phyloP scores from a whole-genome alignment of 192 early-diverging fungal species.

The Lobosporangium transversale region DNA sequence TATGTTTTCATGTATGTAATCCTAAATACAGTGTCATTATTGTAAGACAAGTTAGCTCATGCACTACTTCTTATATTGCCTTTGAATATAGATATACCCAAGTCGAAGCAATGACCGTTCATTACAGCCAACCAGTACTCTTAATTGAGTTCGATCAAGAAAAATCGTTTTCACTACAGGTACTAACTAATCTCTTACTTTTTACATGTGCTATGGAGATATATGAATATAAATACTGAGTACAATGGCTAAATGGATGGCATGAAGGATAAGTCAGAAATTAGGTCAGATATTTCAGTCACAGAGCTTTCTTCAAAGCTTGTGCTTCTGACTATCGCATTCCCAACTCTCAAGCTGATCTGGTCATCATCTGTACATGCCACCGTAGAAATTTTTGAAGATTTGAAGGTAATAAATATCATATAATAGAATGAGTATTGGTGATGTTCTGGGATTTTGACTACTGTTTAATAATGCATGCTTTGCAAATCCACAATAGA shows the following conservation, averaged over 20 bases:
- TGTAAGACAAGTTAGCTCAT: neutral
- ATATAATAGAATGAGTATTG: too few species aligned
- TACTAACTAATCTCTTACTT: conserved; percentile 52
- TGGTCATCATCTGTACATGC: conserved; percentile 90
- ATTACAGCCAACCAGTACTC: conserved; percentile 83
- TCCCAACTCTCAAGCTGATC: conserved; percentile 84
- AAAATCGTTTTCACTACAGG: conserved; percentile 82
- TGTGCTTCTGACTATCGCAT: conserved; percentile 78
- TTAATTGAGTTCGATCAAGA: conserved; percentile 93
- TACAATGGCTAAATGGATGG: too few species aligned
- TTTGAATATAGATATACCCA: conserved; percentile 72
- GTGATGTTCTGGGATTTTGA: too few species aligned
- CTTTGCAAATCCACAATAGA: too few species aligned
- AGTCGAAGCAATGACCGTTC: conserved; percentile 85
- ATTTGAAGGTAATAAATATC: conserved; percentile 75
- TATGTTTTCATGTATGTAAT: neutral
- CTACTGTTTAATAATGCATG: too few species aligned
- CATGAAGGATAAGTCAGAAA: conserved; percentile 54
- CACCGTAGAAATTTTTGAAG: conserved; percentile 89
- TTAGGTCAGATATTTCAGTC: conserved; percentile 65
- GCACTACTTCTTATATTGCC: neutral
- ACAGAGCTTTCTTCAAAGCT: conserved; percentile 79
- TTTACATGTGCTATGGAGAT: too few species aligned
- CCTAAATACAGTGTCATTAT: neutral
- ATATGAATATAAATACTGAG: too few species aligned